Evolutionary conservation across 2,329 filamentous ascomycete species (phyloP).

Genomic region (Lachnellula occidentalis): DNA sequence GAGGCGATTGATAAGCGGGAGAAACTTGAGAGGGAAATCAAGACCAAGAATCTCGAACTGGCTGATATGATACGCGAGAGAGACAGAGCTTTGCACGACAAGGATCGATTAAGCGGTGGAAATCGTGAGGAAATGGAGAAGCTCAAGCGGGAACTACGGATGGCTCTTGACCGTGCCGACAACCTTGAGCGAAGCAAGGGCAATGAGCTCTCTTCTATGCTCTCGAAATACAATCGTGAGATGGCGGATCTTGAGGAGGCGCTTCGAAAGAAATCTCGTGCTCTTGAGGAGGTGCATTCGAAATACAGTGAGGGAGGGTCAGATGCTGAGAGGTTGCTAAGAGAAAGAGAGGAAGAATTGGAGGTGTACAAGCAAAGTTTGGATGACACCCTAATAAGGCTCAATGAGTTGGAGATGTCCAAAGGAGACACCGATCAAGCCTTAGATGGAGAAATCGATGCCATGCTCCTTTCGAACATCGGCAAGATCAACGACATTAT

Average conservation of each 20-base stretch:
- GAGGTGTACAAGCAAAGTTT: slow-evolving; percentile 98
- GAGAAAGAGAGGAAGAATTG: slow-evolving; percentile 94
- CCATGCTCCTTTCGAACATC: slow-evolving; percentile 77
- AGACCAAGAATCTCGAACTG: slow-evolving; percentile 98
- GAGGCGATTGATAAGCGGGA: slow-evolving; percentile 93
- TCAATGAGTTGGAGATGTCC: slow-evolving; percentile 78
- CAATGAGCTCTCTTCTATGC: slow-evolving; percentile 88
- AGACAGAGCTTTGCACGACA: slow-evolving; percentile 88
- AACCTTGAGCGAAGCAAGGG: slow-evolving; percentile 91
- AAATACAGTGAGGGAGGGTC: slow-evolving; percentile 75
- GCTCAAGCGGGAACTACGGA: slow-evolving; percentile 83
- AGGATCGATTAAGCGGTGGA: slow-evolving; percentile 77
- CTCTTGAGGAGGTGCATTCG: slow-evolving; percentile 75
- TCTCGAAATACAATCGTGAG: slow-evolving; percentile 94
- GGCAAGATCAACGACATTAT: slow-evolving; percentile 97
- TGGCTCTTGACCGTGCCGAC: slow-evolving; percentile 87
- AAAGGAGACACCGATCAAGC: slow-evolving; percentile 72
- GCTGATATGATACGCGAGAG: slow-evolving; percentile 98
- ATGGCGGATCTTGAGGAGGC: slow-evolving; percentile 96
- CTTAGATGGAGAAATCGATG: slow-evolving; percentile 86
- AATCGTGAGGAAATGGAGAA: slow-evolving; percentile 95
- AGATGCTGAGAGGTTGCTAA: slow-evolving; percentile 78
- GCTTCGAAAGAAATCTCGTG: slow-evolving; percentile 77
- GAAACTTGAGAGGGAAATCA: slow-evolving; percentile 94
- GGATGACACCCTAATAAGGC: slow-evolving; percentile 89